Conservation (phyloP, 495 filamentous ascomycete genomes). For the Hyaloscypha variabilis region DNA sequence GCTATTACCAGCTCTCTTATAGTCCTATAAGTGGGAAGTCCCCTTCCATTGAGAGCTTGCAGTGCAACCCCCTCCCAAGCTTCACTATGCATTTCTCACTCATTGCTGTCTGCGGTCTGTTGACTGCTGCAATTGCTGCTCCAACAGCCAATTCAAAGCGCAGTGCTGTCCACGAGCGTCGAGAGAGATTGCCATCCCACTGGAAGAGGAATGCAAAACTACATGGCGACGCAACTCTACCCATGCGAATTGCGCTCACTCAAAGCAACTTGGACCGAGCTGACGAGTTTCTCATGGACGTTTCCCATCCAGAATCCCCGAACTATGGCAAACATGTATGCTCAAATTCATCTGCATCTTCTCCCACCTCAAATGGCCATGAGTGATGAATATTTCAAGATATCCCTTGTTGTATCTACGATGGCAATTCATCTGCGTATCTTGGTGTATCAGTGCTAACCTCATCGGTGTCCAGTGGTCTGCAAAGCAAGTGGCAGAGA, state of each 20-base stretch:
- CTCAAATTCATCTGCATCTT: neutral
- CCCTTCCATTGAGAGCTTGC: neutral
- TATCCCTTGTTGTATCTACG: neutral
- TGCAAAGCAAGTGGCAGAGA: slow-evolving; percentile 21
- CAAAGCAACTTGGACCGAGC: slow-evolving; percentile 53
- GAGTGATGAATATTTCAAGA: neutral
- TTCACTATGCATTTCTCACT: slow-evolving; percentile 21
- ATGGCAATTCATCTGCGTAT: neutral
- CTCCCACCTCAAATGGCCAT: neutral
- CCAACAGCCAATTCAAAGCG: slow-evolving; percentile 20
- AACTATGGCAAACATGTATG: slow-evolving; percentile 28
- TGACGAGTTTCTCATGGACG: slow-evolving; percentile 54
- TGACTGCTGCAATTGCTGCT: slow-evolving; percentile 19
- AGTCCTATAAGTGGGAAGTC: neutral
- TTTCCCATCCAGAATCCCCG: slow-evolving; percentile 32
- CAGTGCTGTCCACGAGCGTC: slow-evolving; percentile 28
- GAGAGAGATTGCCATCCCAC: slow-evolving; percentile 10
- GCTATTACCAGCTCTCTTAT: neutral
- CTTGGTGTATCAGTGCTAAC: neutral
- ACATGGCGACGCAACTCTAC: slow-evolving; percentile 32
- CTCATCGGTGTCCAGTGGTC: neutral
- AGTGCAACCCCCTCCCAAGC: neutral
- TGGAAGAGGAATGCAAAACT: slow-evolving; percentile 22
- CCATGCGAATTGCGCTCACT: slow-evolving; percentile 53
- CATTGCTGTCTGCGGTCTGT: slow-evolving; percentile 18